phyloP scores from a whole-genome alignment of 2,329 filamentous ascomycete genomes.

The Ascochyta viciae-villosae region DNA sequence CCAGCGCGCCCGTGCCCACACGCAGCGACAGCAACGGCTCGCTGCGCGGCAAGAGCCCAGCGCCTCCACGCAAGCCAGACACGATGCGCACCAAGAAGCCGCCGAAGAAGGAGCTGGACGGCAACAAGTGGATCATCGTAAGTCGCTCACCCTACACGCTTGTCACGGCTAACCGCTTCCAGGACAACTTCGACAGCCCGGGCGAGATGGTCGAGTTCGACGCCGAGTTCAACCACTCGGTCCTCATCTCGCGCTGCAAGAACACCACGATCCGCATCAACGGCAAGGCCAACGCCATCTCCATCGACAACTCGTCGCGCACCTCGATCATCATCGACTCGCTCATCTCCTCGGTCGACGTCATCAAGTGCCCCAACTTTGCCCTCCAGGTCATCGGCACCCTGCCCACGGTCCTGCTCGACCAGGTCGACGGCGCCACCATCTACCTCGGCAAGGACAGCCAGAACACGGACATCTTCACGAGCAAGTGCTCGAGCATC shows the following conservation, averaged over 20 bases:
- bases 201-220: conserved; percentile 79
- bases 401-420: conserved; percentile 86
- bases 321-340: conserved; percentile 88
- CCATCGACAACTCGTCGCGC: conserved; percentile 86
- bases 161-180: conserved; percentile 9
- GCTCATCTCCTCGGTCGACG: conserved; percentile 88
- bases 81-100: conserved; percentile 58
- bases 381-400: conserved; percentile 88
- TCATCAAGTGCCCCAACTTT: conserved; percentile 94
- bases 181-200: conserved; percentile 89
- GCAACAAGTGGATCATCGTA: conserved; percentile 91
- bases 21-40: conserved; percentile 59
- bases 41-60: conserved; percentile 78
- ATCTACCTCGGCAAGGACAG: conserved; percentile 87
- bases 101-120: conserved; percentile 59
- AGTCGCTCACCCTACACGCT: conserved; percentile 34
- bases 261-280: conserved; percentile 88
- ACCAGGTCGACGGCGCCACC: conserved; percentile 89
- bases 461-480: conserved; percentile 80
- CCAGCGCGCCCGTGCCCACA: conserved; percentile 72
- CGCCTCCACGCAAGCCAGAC: conserved; percentile 72
- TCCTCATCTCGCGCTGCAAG: conserved; percentile 90
- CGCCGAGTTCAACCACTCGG: conserved; percentile 82
- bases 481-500: conserved; percentile 84
- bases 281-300: conserved; percentile 97